phyloP scores from a whole-genome alignment of 805 yeast species.

The Yamadazyma sp. region DNA sequence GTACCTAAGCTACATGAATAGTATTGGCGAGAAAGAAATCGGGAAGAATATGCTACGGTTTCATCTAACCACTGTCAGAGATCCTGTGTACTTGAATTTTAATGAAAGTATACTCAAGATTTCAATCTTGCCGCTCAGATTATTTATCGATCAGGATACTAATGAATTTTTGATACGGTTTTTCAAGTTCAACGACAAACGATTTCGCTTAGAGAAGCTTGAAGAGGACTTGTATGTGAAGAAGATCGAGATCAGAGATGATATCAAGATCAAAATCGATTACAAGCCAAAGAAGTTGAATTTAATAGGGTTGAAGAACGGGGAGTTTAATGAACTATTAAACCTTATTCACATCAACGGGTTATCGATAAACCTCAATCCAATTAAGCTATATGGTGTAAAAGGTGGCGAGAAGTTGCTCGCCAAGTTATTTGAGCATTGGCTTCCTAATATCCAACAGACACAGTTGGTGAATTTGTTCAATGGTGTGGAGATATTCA shows the following conservation, averaged over 20 bases:
- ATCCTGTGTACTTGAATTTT: slow-evolving; percentile 61
- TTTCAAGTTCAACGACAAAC: slow-evolving; percentile 70
- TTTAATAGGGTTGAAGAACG: slow-evolving; percentile 80
- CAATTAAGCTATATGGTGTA: slow-evolving; percentile 68
- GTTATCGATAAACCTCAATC: slow-evolving; percentile 65
- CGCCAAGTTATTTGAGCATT: slow-evolving; percentile 56
- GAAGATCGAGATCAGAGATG: slow-evolving; percentile 54
- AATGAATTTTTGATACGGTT: slow-evolving; percentile 79
- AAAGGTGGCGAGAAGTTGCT: slow-evolving; percentile 69
- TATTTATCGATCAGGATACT: slow-evolving; percentile 93
- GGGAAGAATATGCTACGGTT: slow-evolving; percentile 63
- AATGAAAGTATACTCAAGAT: slow-evolving; percentile 61
- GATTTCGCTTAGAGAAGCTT: slow-evolving; percentile 58
- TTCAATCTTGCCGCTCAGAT: slow-evolving; percentile 66
- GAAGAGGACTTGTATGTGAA: slow-evolving; percentile 72
- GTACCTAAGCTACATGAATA: slow-evolving; percentile 67
- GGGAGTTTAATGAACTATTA: slow-evolving; percentile 82
- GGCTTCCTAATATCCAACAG: slow-evolving; percentile 87
- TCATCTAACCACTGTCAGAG: slow-evolving; percentile 58
- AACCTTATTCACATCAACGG: slow-evolving; percentile 89
- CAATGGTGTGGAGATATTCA: slow-evolving; percentile 80
- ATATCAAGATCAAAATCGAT: slow-evolving; percentile 68
- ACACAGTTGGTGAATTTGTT: slow-evolving; percentile 79
- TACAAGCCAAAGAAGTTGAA: slow-evolving; percentile 91
- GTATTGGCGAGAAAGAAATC: slow-evolving; percentile 67